Base-by-base conservation (phyloP, 2,329 filamentous ascomycete species). In the Paracorniculantispora psalliotae region DNA sequence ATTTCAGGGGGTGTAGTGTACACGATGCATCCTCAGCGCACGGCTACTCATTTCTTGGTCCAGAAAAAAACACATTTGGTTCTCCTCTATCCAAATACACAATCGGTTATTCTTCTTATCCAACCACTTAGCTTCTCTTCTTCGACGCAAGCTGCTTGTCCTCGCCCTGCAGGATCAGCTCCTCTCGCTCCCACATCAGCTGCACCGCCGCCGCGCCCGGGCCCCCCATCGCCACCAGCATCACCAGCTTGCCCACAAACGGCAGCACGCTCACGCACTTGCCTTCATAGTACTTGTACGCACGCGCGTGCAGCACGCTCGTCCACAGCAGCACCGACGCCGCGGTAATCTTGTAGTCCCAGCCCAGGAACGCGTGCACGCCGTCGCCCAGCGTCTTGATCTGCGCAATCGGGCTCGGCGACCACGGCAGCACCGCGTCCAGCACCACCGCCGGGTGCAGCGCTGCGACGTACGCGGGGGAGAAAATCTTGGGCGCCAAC, bases 181-280 rank as follows among this genome's bases (percentile, higher is more conserved):
- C 63, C 39, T 66, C 64, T 7, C 64, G 61, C 57, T 65, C 63
- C 64, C 64, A 65, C 61, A 65, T 61, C 35, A 66, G 47, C 57
- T 62, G 60, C 2, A 65, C 62, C 6, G 63, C 63, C 5, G 64
- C 56, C 2, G 59, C 63, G 0, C 59, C 59, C 2, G 63, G 64
- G 4, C 64, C 61, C 9, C 56, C 47, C 30, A 65, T 13, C 12
- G 57, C 53, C 15, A 58, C 48, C 26, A 66, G 48, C n/a, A 49
- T 35, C 12, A n/a, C 60, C 9, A 59, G 47, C 48, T 59, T 62
- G 41, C 1, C 19, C 12, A 53, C 4, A 3, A 63, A 15, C 43
- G 25, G 15, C 13, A 53, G 3, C 15, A 28, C 30, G 26, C 49
- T 39, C 7, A 57, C 23, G 4, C 33, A 46, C 12, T 51, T 49